Evolutionary conservation across 805 yeast species (phyloP).

Genomic region (Teunomyces gatunensis): DNA sequence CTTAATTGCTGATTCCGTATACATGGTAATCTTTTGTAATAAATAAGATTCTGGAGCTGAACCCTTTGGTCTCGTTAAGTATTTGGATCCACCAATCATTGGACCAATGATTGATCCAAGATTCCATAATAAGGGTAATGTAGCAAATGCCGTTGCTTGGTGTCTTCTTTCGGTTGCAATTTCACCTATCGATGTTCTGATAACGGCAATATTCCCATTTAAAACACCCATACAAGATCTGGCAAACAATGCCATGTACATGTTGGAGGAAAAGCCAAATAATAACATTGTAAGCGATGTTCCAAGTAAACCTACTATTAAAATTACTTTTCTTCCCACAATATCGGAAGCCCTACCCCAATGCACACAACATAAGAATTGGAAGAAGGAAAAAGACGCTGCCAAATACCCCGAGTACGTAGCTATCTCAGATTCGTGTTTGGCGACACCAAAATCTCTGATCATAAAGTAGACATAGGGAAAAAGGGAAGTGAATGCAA

Average conservation of each 20-base stretch:
- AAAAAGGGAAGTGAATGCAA: slow-evolving; percentile 61
- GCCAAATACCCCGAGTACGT: slow-evolving; percentile 62
- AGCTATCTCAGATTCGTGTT: slow-evolving; percentile 51
- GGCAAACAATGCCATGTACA: slow-evolving; percentile 51
- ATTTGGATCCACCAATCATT: slow-evolving; percentile 50
- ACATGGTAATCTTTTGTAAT: background rate
- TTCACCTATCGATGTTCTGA: slow-evolving; percentile 62
- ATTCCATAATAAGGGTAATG: slow-evolving; percentile 61
- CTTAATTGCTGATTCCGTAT: background rate
- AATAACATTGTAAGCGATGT: slow-evolving; percentile 45
- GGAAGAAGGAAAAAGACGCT: slow-evolving; percentile 59
- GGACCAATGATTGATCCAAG: slow-evolving; percentile 63
- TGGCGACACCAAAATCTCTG: slow-evolving; percentile 48
- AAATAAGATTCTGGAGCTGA: background rate
- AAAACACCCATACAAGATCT: slow-evolving; percentile 54
- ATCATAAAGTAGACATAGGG: slow-evolving; percentile 68
- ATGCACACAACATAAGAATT: slow-evolving; percentile 53
- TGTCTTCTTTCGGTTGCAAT: slow-evolving; percentile 53
- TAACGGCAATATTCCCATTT: slow-evolving; percentile 65
- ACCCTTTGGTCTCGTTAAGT: slow-evolving; percentile 44
- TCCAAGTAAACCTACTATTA: slow-evolving; percentile 52
- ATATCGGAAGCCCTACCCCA: slow-evolving; percentile 60
- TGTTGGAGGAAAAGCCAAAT: slow-evolving; percentile 55
- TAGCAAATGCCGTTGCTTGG: slow-evolving; percentile 61
- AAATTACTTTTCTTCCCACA: slow-evolving; percentile 55